These are phyloP conservation scores for Fusarium palustre DNA, from an alignment of 2,329 filamentous ascomycete genomes.

Conservation along the genomic window DNA sequence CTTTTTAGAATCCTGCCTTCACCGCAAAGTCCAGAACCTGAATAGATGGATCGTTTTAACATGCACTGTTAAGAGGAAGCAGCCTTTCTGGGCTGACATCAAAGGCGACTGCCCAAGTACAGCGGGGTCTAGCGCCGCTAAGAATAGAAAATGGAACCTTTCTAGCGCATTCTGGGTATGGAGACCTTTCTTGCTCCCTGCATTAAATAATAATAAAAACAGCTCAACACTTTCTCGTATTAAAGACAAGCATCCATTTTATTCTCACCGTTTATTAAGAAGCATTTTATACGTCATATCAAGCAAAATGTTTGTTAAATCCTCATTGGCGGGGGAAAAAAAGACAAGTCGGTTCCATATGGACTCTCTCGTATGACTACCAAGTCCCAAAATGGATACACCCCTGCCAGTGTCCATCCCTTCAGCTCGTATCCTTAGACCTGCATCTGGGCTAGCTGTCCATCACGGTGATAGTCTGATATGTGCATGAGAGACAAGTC, in stretches of 20 bases:
- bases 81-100: slow-evolving; percentile 30
- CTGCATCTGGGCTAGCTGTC: not conserved
- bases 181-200: not conserved
- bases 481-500: not conserved
- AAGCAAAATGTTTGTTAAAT: not conserved
- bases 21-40: slow-evolving; percentile 17
- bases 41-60: slow-evolving; percentile 1
- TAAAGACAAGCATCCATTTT: not conserved
- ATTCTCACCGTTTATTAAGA: not conserved
- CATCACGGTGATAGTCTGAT: not conserved
- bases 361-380: not conserved
- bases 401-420: not conserved
- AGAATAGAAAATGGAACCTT: slow-evolving; percentile 30
- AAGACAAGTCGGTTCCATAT: not conserved
- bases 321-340: not conserved
- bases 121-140: slow-evolving; percentile 25
- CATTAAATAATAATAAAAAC: not conserved
- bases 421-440: slow-evolving; percentile 20
- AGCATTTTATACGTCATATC: slow-evolving; percentile 9
- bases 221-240: slow-evolving; percentile 9
- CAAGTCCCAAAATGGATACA: not conserved
- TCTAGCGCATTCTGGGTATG: slow-evolving; percentile 10
- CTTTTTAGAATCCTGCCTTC: slow-evolving; percentile 6
- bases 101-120: not conserved
- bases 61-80: not conserved